Evolutionary conservation across 164 flowering plant genomes (phyloP), one percentile per base, ranked within the genome.

Genomic region (Piper longum): DNA sequence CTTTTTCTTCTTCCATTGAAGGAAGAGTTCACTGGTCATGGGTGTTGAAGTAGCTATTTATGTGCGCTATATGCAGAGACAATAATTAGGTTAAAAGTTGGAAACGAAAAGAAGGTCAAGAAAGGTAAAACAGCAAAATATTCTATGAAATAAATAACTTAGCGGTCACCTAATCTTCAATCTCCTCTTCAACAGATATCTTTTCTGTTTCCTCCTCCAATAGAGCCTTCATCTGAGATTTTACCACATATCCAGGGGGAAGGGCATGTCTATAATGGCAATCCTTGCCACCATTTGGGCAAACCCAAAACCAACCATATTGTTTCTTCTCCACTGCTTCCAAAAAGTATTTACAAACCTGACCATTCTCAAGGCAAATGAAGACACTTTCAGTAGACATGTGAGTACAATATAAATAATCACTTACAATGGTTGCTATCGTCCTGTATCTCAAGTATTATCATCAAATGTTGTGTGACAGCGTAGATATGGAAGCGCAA

Each of bases 301-400:
- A 93, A 60, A 54, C 83, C 98, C 98, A 93, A 64, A 93, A 90
- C 97, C 97, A 93, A 45, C 99, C 99, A 80, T 93, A 90, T 61
- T 93, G 99, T 72, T 93, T 93, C 81, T 82, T 93, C 75, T 93
- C 99, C 67, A 93, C 99, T 67, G 99, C 99, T 8, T 93, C 99
- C 76, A 90, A 66, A 70, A 93, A 93, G 81, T 82, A 68, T 75
- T 90, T 93, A 71, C 99, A 93, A 40, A 90, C 96, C 97, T 93
- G 82, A 64, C 16, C 57, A 66, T 48, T 16, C 55, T 36, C 9
- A 9, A 48, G 14, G 52, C 52, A 48, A 48, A 48, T 9, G 7
- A 9, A 12, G 14, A 48, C 9, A 14, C 52, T 48, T 48, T 48
- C 9, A 48, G 14, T 48, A 12, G 14, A 48, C 14, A 12, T 48